Evolutionary conservation across 225 moss, liverwort and hornwort species (phyloP).

Genomic region (Marchantia polymorpha): DNA sequence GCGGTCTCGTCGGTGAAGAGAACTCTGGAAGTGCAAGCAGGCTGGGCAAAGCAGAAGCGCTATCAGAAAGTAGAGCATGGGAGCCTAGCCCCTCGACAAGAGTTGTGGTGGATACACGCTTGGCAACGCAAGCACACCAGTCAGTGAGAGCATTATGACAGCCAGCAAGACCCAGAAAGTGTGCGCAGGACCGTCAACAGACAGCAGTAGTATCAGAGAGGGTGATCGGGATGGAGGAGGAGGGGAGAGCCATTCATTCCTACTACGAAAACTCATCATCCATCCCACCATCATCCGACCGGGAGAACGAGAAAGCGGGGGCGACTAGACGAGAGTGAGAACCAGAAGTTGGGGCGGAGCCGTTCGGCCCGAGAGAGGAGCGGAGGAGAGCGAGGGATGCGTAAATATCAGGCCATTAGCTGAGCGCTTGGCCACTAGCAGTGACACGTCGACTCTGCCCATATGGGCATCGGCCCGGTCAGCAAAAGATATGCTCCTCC

Average conservation of each 20-base stretch:
- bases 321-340: background rate
- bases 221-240: background rate
- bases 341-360: background rate
- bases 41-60: background rate
- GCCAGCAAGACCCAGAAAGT: background rate
- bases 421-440: constrained; percentile 19
- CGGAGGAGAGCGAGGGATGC: constrained; percentile 24
- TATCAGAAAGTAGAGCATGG: background rate
- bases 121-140: background rate
- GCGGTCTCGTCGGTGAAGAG: background rate
- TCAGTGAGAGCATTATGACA: background rate
- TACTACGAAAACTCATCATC: constrained; percentile 17
- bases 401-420: constrained; percentile 22
- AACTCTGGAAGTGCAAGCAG: background rate
- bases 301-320: background rate
- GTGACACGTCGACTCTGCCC: constrained; percentile 25
- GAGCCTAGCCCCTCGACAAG: background rate
- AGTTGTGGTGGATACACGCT: constrained; percentile 1
- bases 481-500: constrained; percentile 23
- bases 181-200: background rate
- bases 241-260: constrained; percentile 25
- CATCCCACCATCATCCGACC: constrained; percentile 8
- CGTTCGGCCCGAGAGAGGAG: background rate
- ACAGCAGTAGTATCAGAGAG: background rate
- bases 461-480: constrained; percentile 25